These are phyloP conservation scores for Astrephomene gubernaculifera DNA, from an alignment of 139 green algal genomes.

Conservation along the genomic window DNA sequence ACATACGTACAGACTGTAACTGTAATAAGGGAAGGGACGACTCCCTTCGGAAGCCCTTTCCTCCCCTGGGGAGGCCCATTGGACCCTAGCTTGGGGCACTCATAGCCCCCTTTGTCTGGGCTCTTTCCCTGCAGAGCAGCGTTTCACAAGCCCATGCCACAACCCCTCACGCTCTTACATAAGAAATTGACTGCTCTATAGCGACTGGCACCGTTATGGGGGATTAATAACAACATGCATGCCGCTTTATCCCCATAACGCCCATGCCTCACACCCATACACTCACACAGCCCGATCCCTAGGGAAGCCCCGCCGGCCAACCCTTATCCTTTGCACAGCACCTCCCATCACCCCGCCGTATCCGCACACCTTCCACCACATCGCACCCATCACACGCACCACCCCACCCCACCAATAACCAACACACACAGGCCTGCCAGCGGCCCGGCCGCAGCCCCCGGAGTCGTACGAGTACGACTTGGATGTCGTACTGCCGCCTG, in stretches of 20 bases:
- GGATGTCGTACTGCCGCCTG: slow-evolving; percentile 19
- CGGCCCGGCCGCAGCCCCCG: background rate
- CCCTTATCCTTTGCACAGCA: background rate
- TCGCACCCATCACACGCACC: background rate
- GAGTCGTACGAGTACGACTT: slow-evolving; percentile 5
- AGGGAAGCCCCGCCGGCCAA: background rate
- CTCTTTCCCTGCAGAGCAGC: too few species aligned
- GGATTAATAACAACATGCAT: too few species aligned
- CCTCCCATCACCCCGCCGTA: background rate
- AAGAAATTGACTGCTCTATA: too few species aligned
- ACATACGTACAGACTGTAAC: background rate
- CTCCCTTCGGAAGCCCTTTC: background rate
- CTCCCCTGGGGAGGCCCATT: too few species aligned
- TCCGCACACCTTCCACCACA: background rate
- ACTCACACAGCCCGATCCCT: too few species aligned
- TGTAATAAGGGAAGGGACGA: background rate
- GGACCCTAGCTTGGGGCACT: too few species aligned
- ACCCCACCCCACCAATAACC: background rate
- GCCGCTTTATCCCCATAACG: too few species aligned
- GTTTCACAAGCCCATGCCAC: too few species aligned
- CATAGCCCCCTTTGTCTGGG: too few species aligned
- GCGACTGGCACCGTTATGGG: too few species aligned
- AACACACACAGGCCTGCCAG: background rate
- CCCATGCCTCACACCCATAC: background rate
- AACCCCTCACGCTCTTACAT: too few species aligned